phyloP scores from a whole-genome alignment of 495 filamentous ascomycete genomes.

The Evernia prunastri region DNA sequence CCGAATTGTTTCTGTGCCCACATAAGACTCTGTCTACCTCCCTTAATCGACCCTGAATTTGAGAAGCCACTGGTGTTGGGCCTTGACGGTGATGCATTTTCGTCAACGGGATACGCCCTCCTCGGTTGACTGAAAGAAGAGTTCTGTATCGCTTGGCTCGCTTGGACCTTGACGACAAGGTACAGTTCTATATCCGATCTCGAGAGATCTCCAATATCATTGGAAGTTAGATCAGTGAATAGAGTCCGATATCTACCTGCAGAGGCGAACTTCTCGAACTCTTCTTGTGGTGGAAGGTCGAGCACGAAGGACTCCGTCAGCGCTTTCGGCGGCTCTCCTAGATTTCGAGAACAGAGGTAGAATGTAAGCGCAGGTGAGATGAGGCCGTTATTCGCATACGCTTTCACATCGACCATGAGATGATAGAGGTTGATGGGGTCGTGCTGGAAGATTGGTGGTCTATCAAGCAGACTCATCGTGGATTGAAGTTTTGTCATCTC shows the following conservation, averaged over 20 bases:
- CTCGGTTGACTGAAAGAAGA: constrained; percentile 28
- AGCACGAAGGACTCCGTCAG: constrained; percentile 79
- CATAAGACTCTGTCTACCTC: constrained; percentile 76
- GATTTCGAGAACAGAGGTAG: constrained; percentile 66
- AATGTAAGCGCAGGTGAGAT: constrained; percentile 69
- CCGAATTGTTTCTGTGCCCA: constrained; percentile 45
- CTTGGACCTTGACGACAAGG: constrained; percentile 75
- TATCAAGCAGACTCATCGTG: constrained; percentile 88
- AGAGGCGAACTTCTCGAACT: constrained; percentile 43
- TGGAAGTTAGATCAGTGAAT: constrained; percentile 74
- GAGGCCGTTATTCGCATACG: constrained; percentile 63
- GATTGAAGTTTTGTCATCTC: constrained; percentile 88
- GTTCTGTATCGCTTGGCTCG: constrained; percentile 46
- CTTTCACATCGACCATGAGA: constrained; percentile 74
- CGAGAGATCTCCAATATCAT: constrained; percentile 75
- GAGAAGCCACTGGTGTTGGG: constrained; percentile 23
- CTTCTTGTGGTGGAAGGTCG: constrained; percentile 68
- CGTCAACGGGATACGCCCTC: constrained; percentile 36
- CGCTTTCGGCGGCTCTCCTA: constrained; percentile 53
- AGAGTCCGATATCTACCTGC: constrained; percentile 69
- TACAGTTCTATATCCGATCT: constrained; percentile 63
- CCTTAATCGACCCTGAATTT: constrained; percentile 38
- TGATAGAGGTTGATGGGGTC: constrained; percentile 77
- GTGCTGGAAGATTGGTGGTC: constrained; percentile 55
- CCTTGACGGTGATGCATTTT: constrained; percentile 31